Evolutionary conservation across 306 rosid species (phyloP).

Genomic region (Sindora glabra): DNA sequence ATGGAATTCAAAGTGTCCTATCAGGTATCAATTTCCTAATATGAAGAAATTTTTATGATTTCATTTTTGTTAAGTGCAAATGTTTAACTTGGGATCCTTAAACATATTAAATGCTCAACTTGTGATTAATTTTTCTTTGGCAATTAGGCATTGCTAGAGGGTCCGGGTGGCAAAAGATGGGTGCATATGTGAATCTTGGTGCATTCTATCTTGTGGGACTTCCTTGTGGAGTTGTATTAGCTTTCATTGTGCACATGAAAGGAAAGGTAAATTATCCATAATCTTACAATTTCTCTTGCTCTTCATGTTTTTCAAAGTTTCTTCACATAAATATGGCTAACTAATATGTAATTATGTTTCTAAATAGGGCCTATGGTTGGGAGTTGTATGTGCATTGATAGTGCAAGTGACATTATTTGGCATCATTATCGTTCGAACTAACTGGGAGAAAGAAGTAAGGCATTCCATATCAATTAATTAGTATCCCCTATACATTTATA

Average conservation of each 20-base stretch:
- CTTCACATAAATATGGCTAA: background rate
- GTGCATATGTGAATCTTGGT: constrained; percentile 27
- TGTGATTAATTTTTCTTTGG: background rate
- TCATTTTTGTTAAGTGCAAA: background rate
- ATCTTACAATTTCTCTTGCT: background rate
- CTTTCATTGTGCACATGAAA: constrained; percentile 19
- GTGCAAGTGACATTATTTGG: constrained; percentile 18
- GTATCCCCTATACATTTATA: background rate
- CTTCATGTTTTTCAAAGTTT: background rate
- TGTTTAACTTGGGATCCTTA: background rate
- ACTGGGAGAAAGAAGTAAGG: constrained; percentile 30
- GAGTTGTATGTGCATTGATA: constrained; percentile 17
- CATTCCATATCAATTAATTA: background rate
- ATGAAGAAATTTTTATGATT: background rate
- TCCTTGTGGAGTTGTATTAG: constrained; percentile 19
- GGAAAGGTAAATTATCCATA: constrained; percentile 7
- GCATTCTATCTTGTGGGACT: constrained; percentile 29
- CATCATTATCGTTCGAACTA: constrained; percentile 5
- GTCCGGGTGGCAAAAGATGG: constrained; percentile 29
- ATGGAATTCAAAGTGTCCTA: constrained; percentile 24
- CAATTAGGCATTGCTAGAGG: constrained; percentile 24
- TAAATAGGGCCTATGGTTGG: constrained; percentile 33
- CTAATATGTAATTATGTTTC: background rate
- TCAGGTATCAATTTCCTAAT: constrained; percentile 18
- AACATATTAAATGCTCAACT: background rate